Conservation (phyloP, 2,329 filamentous ascomycete genomes). For the Apiospora koreana region DNA sequence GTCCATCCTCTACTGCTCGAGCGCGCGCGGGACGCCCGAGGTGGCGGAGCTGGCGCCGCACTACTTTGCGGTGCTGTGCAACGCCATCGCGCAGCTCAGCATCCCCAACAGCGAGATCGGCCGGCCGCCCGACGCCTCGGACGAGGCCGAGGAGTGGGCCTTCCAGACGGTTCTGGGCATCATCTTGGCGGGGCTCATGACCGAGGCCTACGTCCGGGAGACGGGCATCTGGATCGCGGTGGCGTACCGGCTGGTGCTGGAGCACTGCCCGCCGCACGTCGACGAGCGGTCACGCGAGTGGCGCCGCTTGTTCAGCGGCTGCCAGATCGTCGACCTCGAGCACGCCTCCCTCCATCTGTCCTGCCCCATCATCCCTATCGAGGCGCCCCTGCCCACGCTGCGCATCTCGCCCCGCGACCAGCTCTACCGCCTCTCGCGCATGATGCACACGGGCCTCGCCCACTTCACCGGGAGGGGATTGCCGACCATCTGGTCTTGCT, state of each 20-base stretch:
- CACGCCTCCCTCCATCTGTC: conserved; percentile 44
- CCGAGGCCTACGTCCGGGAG: conserved; percentile 42
- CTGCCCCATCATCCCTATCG: conserved; percentile 41
- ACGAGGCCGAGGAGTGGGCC: conserved; percentile 37
- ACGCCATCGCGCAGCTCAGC: conserved; percentile 41
- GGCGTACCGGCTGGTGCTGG: conserved; percentile 41
- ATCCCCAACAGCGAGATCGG: conserved; percentile 35
- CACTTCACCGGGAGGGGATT: conserved; percentile 43
- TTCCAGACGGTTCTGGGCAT: conserved; percentile 45
- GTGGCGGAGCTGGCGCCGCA: conserved; percentile 36
- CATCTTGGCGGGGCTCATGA: conserved; percentile 41
- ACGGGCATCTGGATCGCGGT: conserved; percentile 46
- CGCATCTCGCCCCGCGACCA: conserved; percentile 40
- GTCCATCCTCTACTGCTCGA: conserved; percentile 45
- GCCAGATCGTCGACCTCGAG: conserved; percentile 45
- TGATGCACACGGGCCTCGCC: conserved; percentile 45
- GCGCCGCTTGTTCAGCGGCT: conserved; percentile 39
- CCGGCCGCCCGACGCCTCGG: conserved; percentile 22
- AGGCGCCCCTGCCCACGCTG: conserved; percentile 38
- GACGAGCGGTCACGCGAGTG: conserved; percentile 41
- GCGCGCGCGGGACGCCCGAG: conserved; percentile 33
- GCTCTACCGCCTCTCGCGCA: conserved; percentile 41
- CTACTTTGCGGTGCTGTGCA: conserved; percentile 40
- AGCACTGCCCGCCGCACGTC: conserved; percentile 40
- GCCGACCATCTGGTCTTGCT: conserved; percentile 45